These are phyloP conservation scores for Leccinum boreale DNA, from an alignment of 768 basidiomycete genomes.

Conservation along the genomic window DNA sequence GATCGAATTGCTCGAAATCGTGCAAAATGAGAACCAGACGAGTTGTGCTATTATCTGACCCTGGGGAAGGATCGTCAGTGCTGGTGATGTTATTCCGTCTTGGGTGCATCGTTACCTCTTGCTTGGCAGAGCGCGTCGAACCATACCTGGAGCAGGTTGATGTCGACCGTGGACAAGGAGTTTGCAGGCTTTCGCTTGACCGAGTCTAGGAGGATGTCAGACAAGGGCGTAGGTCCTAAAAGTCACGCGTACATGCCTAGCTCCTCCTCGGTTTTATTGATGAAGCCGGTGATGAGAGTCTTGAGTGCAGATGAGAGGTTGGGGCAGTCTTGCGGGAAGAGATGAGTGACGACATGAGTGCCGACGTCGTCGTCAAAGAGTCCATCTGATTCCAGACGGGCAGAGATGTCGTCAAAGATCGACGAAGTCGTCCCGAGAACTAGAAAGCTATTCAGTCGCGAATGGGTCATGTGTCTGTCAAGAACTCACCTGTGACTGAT, in stretches of 20 bases:
- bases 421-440: slow-evolving; percentile 45
- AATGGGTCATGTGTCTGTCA: background rate
- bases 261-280: slow-evolving; percentile 35
- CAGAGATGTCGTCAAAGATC: slow-evolving; percentile 45
- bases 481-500: slow-evolving; percentile 48
- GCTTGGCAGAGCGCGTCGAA: slow-evolving; percentile 41
- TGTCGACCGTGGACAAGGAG: slow-evolving; percentile 60
- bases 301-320: slow-evolving; percentile 55
- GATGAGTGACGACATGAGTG: slow-evolving; percentile 39
- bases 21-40: slow-evolving; percentile 62
- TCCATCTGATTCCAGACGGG: slow-evolving; percentile 32
- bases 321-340: slow-evolving; percentile 56
- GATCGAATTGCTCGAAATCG: slow-evolving; percentile 73
- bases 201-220: slow-evolving; percentile 23
- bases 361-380: slow-evolving; percentile 19
- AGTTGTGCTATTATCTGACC: slow-evolving; percentile 16
- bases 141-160: slow-evolving; percentile 59
- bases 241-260: slow-evolving; percentile 26
- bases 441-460: slow-evolving; percentile 14
- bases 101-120: slow-evolving; percentile 34
- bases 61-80: slow-evolving; percentile 5
- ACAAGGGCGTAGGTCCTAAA: background rate
- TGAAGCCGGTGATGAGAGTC: slow-evolving; percentile 50
- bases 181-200: slow-evolving; percentile 45
- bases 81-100: background rate